Conservation (phyloP, 495 filamentous ascomycete species). For the Trichocladium antarcticum region DNA sequence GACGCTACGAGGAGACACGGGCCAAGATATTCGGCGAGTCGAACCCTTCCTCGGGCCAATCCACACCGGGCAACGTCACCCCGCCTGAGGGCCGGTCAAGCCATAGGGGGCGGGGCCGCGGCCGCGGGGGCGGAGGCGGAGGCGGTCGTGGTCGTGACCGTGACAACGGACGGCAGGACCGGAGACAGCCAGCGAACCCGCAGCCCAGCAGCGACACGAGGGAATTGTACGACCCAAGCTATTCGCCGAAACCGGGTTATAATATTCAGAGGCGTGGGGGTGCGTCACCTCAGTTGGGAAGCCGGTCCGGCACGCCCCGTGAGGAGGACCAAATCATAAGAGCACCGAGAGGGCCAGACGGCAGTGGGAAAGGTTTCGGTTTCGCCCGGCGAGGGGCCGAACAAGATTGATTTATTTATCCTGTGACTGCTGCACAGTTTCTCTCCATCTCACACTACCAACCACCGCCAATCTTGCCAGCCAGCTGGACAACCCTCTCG, state of each 20-base stretch:
- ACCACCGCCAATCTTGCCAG: conserved; percentile 84
- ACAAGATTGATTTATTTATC: conserved; percentile 25
- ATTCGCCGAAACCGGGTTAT: conserved; percentile 48
- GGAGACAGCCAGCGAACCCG: conserved; percentile 13
- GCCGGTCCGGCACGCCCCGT: conserved; percentile 37
- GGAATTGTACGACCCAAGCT: conserved; percentile 64
- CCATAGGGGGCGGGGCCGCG: conserved; percentile 14
- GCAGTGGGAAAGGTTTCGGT: conserved; percentile 60
- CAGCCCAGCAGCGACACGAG: conserved; percentile 20
- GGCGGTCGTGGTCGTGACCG: conserved; percentile 16
- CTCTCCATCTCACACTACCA: conserved; percentile 48
- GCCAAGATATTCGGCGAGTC: conserved; percentile 72
- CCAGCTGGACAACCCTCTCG: conserved; percentile 77
- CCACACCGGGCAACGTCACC: conserved; percentile 46
- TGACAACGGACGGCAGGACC: conserved; percentile 11
- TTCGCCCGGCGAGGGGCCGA: conserved; percentile 32
- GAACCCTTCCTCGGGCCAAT: conserved; percentile 38
- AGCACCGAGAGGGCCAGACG: conserved; percentile 62
- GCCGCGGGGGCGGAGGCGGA: conserved; percentile 10
- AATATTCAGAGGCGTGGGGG: conserved; percentile 41
- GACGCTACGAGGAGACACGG: conserved; percentile 73
- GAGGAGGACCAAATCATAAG: conserved; percentile 47
- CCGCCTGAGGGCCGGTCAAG: conserved; percentile 42
- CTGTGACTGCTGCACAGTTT: background rate
- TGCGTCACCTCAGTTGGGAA: conserved; percentile 32